Evolutionary conservation across 257 asterid species (phyloP).

Genomic region (Capsicum baccatum): DNA sequence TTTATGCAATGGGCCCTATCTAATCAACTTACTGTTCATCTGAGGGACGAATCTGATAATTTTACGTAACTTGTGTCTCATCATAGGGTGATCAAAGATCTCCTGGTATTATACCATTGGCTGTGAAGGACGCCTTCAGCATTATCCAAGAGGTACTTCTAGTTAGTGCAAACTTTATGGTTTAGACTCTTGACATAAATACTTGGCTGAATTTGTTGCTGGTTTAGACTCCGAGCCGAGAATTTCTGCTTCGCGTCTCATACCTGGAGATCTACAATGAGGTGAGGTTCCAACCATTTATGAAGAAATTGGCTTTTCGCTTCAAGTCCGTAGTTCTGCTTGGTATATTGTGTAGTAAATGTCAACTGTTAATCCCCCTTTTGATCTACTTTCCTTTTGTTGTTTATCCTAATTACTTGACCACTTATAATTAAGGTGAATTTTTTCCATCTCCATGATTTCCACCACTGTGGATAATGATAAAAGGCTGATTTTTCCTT

Average conservation of each 20-base stretch:
- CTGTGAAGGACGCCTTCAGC: conserved; percentile 98
- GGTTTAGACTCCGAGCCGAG: conserved; percentile 94
- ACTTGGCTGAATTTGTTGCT: conserved; percentile 33
- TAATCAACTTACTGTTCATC: background rate
- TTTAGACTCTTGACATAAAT: conserved; percentile 34
- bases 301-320: conserved; percentile 15
- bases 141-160: conserved; percentile 95
- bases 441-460: conserved; percentile 14
- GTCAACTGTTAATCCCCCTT: background rate
- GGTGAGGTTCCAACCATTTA: conserved; percentile 53
- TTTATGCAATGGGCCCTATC: background rate
- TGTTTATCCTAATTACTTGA: conserved; percentile 25
- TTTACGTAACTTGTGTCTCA: background rate
- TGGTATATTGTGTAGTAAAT: background rate
- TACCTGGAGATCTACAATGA: conserved; percentile 98
- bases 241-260: conserved; percentile 93
- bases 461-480: conserved; percentile 19
- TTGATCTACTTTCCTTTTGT: conserved; percentile 20
- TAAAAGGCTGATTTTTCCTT: background rate
- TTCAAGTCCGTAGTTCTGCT: conserved; percentile 7
- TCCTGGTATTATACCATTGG: conserved; percentile 98
- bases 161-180: conserved; percentile 38
- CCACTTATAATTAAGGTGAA: background rate
- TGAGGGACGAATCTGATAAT: background rate
- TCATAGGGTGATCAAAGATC: conserved; percentile 99